phyloP scores from a whole-genome alignment of 1,284 basidiomycete species.

The Hemileia vastatrix region DNA sequence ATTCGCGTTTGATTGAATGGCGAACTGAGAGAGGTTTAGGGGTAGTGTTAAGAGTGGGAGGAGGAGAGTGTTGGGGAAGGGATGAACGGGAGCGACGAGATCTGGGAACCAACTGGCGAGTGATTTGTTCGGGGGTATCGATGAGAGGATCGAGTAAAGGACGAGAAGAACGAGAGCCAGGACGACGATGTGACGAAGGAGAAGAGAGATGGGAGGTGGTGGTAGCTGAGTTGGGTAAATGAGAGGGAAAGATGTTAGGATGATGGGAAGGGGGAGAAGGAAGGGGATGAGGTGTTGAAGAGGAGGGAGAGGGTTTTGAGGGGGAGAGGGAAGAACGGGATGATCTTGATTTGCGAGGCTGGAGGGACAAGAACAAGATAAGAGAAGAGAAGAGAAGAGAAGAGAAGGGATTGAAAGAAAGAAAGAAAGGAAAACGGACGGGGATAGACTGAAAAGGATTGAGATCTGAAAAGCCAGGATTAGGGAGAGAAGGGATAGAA shows the following conservation, averaged over 20 bases:
- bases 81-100: no score
- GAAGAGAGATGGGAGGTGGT: conserved; percentile 13
- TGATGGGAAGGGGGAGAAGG: background rate
- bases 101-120: conserved; percentile 4
- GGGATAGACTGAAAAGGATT: conserved; percentile 52
- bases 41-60: no score
- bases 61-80: no score
- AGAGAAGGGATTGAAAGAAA: background rate
- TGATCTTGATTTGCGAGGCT: background rate
- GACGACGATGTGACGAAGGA: conserved; percentile 3
- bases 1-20: no score
- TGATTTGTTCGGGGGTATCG: conserved; percentile 20
- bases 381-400: conserved; percentile 46
- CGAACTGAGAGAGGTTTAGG: no score
- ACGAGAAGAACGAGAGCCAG: background rate
- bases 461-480: conserved; percentile 49
- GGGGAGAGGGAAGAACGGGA: background rate
- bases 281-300: conserved; percentile 4
- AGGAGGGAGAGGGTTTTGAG: background rate
- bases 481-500: no score
- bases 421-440: conserved; percentile 43
- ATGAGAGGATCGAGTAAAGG: conserved; percentile 3
- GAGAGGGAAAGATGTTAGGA: conserved; percentile 10
- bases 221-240: conserved; percentile 15
- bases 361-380: conserved; percentile 4